Conservation (phyloP, 2,329 filamentous ascomycete species). For the Pseudocercospora eumusae region DNA sequence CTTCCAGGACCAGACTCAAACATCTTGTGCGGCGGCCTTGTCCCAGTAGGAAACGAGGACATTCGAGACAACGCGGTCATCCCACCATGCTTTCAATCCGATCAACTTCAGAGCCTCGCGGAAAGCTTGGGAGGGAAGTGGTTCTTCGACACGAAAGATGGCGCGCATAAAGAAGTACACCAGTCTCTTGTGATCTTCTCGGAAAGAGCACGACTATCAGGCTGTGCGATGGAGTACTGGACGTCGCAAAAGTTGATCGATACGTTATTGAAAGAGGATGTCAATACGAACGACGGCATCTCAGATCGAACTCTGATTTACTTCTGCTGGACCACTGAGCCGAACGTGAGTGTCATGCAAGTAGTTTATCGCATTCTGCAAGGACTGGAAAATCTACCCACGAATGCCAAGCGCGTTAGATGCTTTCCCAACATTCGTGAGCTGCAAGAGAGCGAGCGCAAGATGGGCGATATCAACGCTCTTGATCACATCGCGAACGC, state of each 20-base stretch:
- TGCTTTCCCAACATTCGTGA: conserved; percentile 15
- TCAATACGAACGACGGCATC: not conserved
- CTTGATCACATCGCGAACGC: conserved; percentile 7
- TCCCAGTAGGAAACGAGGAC: conserved; percentile 7
- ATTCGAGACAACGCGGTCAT: conserved; percentile 2
- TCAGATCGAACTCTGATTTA: conserved; percentile 3
- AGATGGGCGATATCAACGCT: conserved; percentile 16
- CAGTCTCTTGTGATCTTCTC: conserved; percentile 12
- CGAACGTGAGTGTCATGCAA: not conserved
- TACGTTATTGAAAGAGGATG: not conserved
- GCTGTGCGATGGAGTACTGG: conserved; percentile 6
- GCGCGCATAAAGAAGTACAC: conserved; percentile 7
- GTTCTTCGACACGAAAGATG: not conserved
- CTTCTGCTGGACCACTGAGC: conserved; percentile 10
- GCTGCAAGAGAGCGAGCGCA: conserved; percentile 14
- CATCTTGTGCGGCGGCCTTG: conserved; percentile 8
- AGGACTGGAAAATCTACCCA: not conserved
- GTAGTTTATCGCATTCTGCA: conserved; percentile 3
- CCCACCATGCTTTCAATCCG: conserved; percentile 5
- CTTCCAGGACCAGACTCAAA: not conserved
- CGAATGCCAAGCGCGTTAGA: not conserved
- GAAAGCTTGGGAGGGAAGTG: not conserved
- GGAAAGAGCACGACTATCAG: conserved; percentile 1
- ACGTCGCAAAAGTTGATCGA: not conserved
- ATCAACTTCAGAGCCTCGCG: not conserved